A percentile compares a stretch with the other conserved stretches of the same genome.
Conservation (phyloP, 2,329 filamentous ascomycete genomes). For the Aspergillus novofumigatus region DNA sequence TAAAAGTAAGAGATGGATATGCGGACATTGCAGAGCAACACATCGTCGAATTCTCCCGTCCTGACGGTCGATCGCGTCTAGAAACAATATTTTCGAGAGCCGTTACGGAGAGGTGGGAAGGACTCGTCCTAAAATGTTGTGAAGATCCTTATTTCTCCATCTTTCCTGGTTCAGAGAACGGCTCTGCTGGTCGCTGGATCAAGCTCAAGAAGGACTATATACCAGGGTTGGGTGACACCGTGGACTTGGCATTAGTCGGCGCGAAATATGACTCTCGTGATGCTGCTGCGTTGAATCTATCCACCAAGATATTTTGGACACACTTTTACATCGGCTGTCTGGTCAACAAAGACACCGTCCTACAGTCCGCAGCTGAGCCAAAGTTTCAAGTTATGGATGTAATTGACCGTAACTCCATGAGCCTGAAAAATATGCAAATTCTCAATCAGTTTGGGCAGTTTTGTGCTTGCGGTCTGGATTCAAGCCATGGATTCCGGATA, state of each 20-base stretch:
- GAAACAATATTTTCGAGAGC: constrained; percentile 63
- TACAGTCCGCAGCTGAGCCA: constrained; percentile 49
- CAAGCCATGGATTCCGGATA: constrained; percentile 40
- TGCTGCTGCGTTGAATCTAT: constrained; percentile 50
- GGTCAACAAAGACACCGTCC: constrained; percentile 60
- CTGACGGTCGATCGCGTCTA: constrained; percentile 51
- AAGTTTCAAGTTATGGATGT: constrained; percentile 64
- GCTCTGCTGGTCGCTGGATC: constrained; percentile 53
- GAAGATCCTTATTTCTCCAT: constrained; percentile 71
- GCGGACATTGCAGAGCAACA: constrained; percentile 65
- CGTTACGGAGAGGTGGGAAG: constrained; percentile 67
- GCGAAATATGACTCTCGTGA: constrained; percentile 65
- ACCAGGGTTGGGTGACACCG: constrained; percentile 70
- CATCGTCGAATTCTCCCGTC: constrained; percentile 61
- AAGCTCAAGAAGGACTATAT: constrained; percentile 90
- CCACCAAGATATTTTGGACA: constrained; percentile 65
- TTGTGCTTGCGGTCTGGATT: constrained; percentile 35
- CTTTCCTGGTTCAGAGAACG: constrained; percentile 33
- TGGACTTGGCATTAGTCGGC: constrained; percentile 76
- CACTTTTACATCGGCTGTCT: constrained; percentile 77
- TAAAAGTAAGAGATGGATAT: constrained; percentile 55
- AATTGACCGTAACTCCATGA: constrained; percentile 50
- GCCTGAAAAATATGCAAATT: constrained; percentile 47
- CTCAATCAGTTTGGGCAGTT: constrained; percentile 49
- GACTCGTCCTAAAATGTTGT: constrained; percentile 71